Base-by-base conservation (phyloP, 2,329 filamentous ascomycete species). In the Sarocladiaceae sp. region DNA sequence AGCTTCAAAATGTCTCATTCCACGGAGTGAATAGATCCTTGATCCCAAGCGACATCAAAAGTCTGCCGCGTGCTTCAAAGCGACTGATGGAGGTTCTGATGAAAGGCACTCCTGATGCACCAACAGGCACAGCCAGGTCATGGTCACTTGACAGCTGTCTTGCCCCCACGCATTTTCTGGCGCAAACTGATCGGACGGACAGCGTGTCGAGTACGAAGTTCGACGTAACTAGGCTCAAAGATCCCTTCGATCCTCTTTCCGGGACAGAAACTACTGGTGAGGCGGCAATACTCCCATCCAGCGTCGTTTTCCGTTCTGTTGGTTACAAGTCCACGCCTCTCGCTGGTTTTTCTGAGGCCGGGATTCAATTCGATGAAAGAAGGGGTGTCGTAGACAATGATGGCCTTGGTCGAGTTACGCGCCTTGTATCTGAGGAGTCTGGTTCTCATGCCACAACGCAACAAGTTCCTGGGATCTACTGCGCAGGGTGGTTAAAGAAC, bases 401-500 rank as follows among this genome's bases (percentile, higher is more conserved):
- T 64, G 81, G 85, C 1, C 71, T 82, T 28, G 94, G 94, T 0
- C 83, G 94, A 49, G 82, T 95, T 18, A 66, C 66, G 52, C 73
- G 61, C 62, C 73, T 59, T 60, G 68, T 57, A 12, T 60, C 63
- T 53, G 54, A 61, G 55, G 37, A 61, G 50, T 35, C 55, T 18
- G 57, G 54, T 17, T 59, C 64, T 57, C 55, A 64, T 57, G 67
- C 58, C 57, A 67, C 54, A 61, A 75, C 50, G 60, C 73, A 58
- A 69, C 77, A 55, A 62, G 73, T 58, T 63, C 82, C 86, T 0
- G 90, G 93, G 0, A 69, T 96, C 25, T 99, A 99, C 70, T 96
- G 91, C 58, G 88, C 93, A 15, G 94, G 94, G 0, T 99, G 94
- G 94, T 91, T 97, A 10, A 97, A 97, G 72, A 82, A 87, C 31